Evolutionary conservation across 2,329 filamentous ascomycete species (phyloP).

Genomic region (Aspergillus sp.): DNA sequence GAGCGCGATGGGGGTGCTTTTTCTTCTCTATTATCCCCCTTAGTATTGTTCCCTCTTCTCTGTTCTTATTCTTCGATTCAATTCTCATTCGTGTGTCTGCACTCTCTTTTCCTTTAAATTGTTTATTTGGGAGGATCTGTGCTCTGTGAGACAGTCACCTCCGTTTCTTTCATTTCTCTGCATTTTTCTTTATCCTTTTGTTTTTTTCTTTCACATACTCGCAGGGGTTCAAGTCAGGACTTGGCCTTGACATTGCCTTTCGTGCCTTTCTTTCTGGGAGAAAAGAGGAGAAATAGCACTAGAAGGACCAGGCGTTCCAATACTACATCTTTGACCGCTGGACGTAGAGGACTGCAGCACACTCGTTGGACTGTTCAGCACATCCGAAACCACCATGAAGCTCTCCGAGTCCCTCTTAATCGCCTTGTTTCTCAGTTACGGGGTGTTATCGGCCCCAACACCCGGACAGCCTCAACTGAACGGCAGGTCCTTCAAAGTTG

Average conservation of each 20-base stretch:
- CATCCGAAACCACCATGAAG: conserved; percentile 23
- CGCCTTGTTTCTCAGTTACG: conserved; percentile 30
- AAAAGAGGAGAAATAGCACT: neutral
- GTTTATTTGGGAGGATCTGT: neutral
- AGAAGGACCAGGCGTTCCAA: neutral
- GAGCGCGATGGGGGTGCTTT: neutral
- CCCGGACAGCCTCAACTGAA: conserved; percentile 18
- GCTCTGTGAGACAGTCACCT: conserved; percentile 14
- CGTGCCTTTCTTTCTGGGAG: conserved; percentile 2
- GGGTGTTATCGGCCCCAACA: conserved; percentile 35
- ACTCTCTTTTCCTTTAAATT: neutral
- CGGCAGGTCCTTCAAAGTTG: conserved; percentile 59
- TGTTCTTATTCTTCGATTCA: conserved; percentile 1
- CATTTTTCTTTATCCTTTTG: conserved; percentile 11
- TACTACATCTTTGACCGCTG: neutral
- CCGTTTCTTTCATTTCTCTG: conserved; percentile 6
- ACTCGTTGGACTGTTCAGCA: neutral
- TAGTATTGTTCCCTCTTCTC: neutral
- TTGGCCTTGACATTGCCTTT: conserved; percentile 17
- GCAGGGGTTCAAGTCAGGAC: conserved; percentile 20
- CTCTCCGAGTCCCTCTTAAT: conserved; percentile 26
- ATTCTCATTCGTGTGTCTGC: conserved; percentile 4
- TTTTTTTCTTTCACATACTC: conserved; percentile 11
- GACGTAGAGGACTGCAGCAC: too few relatives aligned
- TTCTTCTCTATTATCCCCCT: neutral